phyloP scores from a whole-genome alignment of 768 basidiomycete species.

The Podaxis mareebaensis region DNA sequence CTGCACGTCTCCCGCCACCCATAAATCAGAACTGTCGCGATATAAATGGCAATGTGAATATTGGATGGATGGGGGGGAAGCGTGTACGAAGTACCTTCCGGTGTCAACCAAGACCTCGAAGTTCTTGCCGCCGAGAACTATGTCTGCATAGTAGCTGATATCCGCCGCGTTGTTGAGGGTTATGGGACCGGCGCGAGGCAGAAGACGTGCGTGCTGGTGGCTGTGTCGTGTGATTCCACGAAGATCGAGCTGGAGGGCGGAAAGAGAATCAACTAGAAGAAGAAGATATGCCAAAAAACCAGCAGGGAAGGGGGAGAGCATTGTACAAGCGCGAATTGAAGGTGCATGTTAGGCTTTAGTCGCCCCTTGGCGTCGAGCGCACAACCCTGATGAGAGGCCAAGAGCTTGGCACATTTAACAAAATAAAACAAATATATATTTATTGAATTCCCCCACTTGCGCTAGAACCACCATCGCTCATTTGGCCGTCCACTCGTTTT shows the following conservation, averaged over 20 bases:
- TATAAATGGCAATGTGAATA: background rate
- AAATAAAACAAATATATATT: constrained; percentile 12
- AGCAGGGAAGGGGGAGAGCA: background rate
- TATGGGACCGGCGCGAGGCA: background rate
- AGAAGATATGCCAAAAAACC: background rate
- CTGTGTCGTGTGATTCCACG: background rate
- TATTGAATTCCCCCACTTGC: constrained; percentile 10
- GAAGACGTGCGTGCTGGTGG: constrained; percentile 7
- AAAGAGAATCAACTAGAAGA: constrained; percentile 16
- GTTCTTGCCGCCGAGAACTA: constrained; percentile 35
- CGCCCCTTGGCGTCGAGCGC: background rate
- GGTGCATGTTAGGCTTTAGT: background rate
- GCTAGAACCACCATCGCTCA: constrained; percentile 6
- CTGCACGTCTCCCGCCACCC: constrained; percentile 50
- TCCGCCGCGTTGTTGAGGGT: constrained; percentile 36
- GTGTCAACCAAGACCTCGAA: constrained; percentile 47
- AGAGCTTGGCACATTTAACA: background rate
- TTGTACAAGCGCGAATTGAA: background rate
- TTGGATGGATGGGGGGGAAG: background rate
- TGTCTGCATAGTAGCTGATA: constrained; percentile 39
- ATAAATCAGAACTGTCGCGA: constrained; percentile 58
- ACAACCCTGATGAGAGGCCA: background rate
- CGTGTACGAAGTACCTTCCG: constrained; percentile 37
- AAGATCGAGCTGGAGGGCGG: constrained; percentile 15
- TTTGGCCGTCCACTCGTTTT: constrained; percentile 17